phyloP scores from a whole-genome alignment of 1,139 yeast genomes.

The Pichia terricola region DNA sequence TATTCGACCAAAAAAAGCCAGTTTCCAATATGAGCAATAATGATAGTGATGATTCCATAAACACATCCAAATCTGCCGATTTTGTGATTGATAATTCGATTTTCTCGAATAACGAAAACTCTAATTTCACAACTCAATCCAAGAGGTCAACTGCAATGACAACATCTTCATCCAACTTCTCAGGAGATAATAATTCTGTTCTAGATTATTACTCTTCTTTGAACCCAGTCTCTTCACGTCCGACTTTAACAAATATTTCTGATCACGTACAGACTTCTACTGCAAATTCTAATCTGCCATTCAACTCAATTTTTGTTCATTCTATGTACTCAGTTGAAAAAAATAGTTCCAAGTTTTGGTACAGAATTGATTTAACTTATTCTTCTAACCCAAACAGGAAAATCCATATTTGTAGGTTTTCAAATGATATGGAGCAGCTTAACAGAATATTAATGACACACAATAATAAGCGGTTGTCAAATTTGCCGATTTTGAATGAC shows the following conservation, averaged over 20 bases:
- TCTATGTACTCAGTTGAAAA: constrained; percentile 43
- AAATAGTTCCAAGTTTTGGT: constrained; percentile 41
- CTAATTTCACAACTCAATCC: background rate
- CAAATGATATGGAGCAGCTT: constrained; percentile 52
- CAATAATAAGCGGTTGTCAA: background rate
- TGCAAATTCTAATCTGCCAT: background rate
- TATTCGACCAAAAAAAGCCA: background rate
- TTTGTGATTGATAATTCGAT: background rate
- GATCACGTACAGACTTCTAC: too few relatives aligned
- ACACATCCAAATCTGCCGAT: background rate
- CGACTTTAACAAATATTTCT: too few relatives aligned
- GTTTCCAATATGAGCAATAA: background rate
- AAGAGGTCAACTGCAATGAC: background rate
- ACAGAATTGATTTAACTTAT: constrained; percentile 40
- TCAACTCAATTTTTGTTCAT: constrained; percentile 40
- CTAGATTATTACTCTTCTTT: background rate
- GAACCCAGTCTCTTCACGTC: too few relatives aligned
- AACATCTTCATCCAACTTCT: background rate
- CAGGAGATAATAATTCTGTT: background rate
- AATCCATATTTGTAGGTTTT: constrained; percentile 41
- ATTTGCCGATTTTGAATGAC: constrained; percentile 7
- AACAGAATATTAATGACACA: constrained; percentile 22
- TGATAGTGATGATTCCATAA: background rate
- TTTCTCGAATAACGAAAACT: background rate
- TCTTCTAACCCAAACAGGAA: constrained; percentile 12